Percentiles rank a stretch among this genome's conserved stretches.
These are phyloP conservation scores for Vigna reflexopilosa DNA, from an alignment of 306 rosid species.

Conservation along the genomic window DNA sequence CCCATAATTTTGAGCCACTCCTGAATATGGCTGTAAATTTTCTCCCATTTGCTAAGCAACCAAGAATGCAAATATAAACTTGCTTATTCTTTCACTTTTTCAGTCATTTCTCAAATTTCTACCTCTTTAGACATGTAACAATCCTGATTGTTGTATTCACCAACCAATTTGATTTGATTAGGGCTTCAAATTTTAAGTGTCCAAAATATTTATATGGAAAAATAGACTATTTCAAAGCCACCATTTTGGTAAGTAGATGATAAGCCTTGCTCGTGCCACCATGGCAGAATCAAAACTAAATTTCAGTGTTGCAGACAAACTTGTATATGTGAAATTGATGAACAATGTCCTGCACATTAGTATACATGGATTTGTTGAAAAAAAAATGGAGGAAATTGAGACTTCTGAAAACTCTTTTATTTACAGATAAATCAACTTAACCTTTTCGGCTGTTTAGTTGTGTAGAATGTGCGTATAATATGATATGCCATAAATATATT, in stretches of 20 bases:
- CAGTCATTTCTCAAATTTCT: background rate
- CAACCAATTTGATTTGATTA: background rate
- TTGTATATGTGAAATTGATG: background rate
- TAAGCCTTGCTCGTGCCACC: background rate
- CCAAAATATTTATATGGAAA: background rate
- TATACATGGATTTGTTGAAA: background rate
- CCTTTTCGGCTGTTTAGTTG: too few species aligned
- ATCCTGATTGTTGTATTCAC: background rate
- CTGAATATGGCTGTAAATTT: background rate
- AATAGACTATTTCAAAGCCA: background rate
- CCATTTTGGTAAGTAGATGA: background rate
- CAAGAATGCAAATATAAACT: background rate
- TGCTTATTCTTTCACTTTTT: background rate
- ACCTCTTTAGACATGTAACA: background rate
- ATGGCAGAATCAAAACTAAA: constrained; percentile 5
- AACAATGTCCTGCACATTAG: background rate
- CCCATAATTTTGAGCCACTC: background rate
- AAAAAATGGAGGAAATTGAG: too few species aligned
- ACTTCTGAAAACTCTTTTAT: too few species aligned
- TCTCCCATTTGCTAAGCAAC: background rate
- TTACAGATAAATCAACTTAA: too few species aligned
- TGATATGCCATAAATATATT: too few species aligned
- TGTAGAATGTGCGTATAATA: too few species aligned
- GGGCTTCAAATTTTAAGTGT: background rate
- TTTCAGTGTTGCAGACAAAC: background rate